These are phyloP conservation scores for Lumnitzera littorea DNA, from an alignment of 345 rosid genomes.

Conservation along the genomic window DNA sequence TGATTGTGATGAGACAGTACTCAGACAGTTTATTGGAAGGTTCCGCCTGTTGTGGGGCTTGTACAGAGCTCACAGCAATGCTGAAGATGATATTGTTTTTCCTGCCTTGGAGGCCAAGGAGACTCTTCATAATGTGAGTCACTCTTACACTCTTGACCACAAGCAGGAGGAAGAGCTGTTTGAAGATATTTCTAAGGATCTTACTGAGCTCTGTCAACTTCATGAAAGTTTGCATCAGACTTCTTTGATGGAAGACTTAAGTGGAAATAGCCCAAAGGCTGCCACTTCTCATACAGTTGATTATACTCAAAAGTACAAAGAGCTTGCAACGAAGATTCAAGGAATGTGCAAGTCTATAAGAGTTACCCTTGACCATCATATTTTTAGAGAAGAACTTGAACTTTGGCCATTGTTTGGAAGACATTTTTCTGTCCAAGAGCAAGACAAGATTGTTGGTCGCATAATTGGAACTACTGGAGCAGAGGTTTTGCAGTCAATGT, in stretches of 20 bases:
- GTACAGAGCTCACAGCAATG: slow-evolving; percentile 91
- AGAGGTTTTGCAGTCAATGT: slow-evolving; percentile 87
- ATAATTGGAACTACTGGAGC: slow-evolving; percentile 93
- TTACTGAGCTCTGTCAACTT: slow-evolving; percentile 57
- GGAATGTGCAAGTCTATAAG: slow-evolving; percentile 92
- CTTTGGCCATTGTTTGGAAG: slow-evolving; percentile 80
- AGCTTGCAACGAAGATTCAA: slow-evolving; percentile 79
- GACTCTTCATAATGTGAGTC: slow-evolving; percentile 90
- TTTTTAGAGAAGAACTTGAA: slow-evolving; percentile 79
- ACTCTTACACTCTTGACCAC: slow-evolving; percentile 85
- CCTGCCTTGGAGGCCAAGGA: slow-evolving; percentile 93
- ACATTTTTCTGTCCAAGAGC: slow-evolving; percentile 76
- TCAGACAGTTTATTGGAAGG: slow-evolving; percentile 74
- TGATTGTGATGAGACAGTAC: slow-evolving; percentile 59
- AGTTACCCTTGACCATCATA: slow-evolving; percentile 80
- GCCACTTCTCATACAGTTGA: slow-evolving; percentile 23
- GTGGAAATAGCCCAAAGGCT: slow-evolving; percentile 11
- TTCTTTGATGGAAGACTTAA: slow-evolving; percentile 21
- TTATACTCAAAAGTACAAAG: slow-evolving; percentile 42
- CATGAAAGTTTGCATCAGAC: slow-evolving; percentile 37
- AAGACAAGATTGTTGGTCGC: slow-evolving; percentile 81
- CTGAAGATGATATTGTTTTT: slow-evolving; percentile 92
- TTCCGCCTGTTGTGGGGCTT: slow-evolving; percentile 86
- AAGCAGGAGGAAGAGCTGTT: slow-evolving; percentile 86
- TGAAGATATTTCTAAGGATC: slow-evolving; percentile 67